Evolutionary conservation across 345 rosid genomes (phyloP), one percentile per base, ranked within the genome.

Genomic region (Linum usitatissimum): DNA sequence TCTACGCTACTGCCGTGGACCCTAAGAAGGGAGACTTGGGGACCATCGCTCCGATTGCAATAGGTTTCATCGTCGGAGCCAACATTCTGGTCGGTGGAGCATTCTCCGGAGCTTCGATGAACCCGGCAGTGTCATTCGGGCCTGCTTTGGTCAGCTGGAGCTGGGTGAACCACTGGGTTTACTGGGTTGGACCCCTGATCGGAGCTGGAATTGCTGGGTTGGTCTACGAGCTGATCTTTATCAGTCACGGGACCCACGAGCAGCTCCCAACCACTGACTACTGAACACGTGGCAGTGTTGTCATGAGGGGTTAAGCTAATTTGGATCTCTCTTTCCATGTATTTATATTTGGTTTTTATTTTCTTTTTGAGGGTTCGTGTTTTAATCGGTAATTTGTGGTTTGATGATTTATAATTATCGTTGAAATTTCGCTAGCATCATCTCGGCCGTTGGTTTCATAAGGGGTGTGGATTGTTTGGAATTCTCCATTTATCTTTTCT

Each of bases 121-220:
- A 55, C 30, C 59, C 59, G 59, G 59, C 59, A 30, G 59, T 55
- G 59, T 55, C 59, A 13, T 55, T 55, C 30, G 59, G 59, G 12
- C 59, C 59, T 9, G 59, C 59, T 28, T 12, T 55, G 30, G 59
- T 55, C 30, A 55, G 59, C 59, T 55, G 59, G 59, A 55, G 30
- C 30, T 55, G 59, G 59, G 21, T 10, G 30, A 55, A 55, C 59
- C 59, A 55, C 30, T 55, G 59, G 59, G 59, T 55, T 6, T 55
- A 55, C 59, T 55, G 59, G 59, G 59, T 55, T 9, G 59, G 59
- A 18, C 59, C 59, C 0, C 59, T 55, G 20, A 55, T 55, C 20
- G 59, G 59, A 9, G 59, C 28, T 18, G 59, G 59, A 28, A 18
- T 55, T 28, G 59, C 59, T 19, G 59, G 59, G 8, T 12, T 55